phyloP scores from a whole-genome alignment of 2,329 filamentous ascomycete species.

The Zopfia rhizophila region DNA sequence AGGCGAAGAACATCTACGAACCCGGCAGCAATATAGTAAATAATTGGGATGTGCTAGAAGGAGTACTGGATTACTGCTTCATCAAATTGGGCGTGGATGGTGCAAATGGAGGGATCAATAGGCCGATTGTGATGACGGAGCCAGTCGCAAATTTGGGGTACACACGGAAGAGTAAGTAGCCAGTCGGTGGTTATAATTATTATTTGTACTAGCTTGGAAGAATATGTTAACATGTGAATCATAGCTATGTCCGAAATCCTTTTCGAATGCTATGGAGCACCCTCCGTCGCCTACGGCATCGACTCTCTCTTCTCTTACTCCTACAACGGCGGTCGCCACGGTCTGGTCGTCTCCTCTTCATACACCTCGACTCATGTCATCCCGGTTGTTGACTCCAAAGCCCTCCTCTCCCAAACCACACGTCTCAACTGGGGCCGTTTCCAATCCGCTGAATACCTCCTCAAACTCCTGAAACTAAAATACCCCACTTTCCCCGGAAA shows the following conservation, averaged over 20 bases:
- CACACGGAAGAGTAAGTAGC: conserved; percentile 84
- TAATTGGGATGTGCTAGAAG: conserved; percentile 99
- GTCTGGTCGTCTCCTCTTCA: conserved; percentile 89
- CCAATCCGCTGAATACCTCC: conserved; percentile 88
- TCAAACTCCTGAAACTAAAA: conserved; percentile 89
- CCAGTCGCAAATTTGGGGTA: conserved; percentile 91
- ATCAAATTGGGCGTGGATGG: conserved; percentile 90
- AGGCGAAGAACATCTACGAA: conserved; percentile 92
- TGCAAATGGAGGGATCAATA: conserved; percentile 76
- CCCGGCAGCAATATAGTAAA: conserved; percentile 89
- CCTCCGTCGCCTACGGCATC: conserved; percentile 91
- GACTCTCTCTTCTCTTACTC: conserved; percentile 96
- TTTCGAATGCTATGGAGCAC: conserved; percentile 94
- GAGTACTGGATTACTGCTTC: conserved; percentile 92
- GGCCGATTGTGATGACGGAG: conserved; percentile 95
- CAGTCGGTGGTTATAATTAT: no score
- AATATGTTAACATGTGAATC: conserved; percentile 34
- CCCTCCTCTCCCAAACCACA: conserved; percentile 84
- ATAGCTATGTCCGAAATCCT: conserved; percentile 96
- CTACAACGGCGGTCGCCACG: conserved; percentile 88
- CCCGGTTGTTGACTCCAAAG: conserved; percentile 87
- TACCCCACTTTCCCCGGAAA: conserved; percentile 91
- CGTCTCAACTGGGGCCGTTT: conserved; percentile 94
- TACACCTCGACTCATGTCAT: conserved; percentile 96
- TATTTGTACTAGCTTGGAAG: no score